Conservation (phyloP, 441 rosid species). For the Gossypium aridum region DNA sequence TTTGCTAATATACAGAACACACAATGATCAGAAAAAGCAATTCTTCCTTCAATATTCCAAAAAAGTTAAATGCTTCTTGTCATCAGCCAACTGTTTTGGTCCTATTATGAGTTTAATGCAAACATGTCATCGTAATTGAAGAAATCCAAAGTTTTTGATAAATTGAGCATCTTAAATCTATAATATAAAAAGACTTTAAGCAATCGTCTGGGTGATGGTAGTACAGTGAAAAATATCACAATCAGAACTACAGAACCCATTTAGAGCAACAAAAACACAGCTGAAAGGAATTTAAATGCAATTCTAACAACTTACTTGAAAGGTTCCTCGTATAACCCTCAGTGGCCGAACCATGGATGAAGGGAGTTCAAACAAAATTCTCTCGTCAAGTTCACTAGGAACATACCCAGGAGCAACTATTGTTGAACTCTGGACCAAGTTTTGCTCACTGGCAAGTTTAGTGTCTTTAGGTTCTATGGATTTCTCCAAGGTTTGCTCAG, state of each 20-base stretch:
- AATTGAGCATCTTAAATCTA: slow-evolving; percentile 2
- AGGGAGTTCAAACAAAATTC: slow-evolving; percentile 88
- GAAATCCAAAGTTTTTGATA: not conserved
- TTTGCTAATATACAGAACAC: not conserved
- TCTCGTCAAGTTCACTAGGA: slow-evolving; percentile 88
- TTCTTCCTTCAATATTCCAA: not conserved
- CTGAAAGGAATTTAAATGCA: not conserved
- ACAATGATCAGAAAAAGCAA: not conserved
- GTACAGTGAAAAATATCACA: not conserved
- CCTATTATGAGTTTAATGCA: not conserved
- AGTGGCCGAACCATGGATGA: slow-evolving; percentile 97
- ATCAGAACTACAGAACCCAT: slow-evolving; percentile 4
- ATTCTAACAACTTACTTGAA: slow-evolving; percentile 59
- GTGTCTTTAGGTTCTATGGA: slow-evolving; percentile 44
- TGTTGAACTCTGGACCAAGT: slow-evolving; percentile 50
- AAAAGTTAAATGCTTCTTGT: not conserved
- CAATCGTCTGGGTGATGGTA: not conserved
- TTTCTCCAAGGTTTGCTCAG: slow-evolving; percentile 44
- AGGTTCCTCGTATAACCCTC: slow-evolving; percentile 82
- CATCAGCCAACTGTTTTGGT: not conserved
- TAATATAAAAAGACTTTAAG: not conserved
- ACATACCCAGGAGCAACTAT: slow-evolving; percentile 78
- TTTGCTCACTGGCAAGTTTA: slow-evolving; percentile 44
- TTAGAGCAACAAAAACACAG: slow-evolving; percentile 1
- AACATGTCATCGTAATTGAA: not conserved